These are phyloP conservation scores for Stygiomarasmius scandens DNA, from an alignment of 1,284 basidiomycete species.

Conservation along the genomic window DNA sequence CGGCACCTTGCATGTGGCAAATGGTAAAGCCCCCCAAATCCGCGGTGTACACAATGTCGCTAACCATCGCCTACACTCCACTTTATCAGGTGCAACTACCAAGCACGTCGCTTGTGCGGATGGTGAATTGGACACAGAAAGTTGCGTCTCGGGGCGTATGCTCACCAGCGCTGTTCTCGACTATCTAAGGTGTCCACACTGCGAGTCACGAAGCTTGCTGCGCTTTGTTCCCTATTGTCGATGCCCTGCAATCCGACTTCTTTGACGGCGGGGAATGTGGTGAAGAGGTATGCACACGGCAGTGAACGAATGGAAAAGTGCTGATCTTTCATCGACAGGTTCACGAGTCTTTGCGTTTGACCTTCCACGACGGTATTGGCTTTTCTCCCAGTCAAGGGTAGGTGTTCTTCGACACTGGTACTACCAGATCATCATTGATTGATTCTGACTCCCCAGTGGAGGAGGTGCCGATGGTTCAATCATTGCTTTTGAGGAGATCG, in stretches of 20 bases:
- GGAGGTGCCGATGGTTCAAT: slow-evolving; percentile 47
- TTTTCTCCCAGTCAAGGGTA: slow-evolving; percentile 33
- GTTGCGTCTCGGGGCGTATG: too few relatives aligned
- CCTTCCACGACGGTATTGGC: slow-evolving; percentile 50
- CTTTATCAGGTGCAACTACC: slow-evolving; percentile 18
- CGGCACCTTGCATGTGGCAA: too few relatives aligned
- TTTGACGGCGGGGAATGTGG: slow-evolving; percentile 41
- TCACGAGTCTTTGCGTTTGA: slow-evolving; percentile 44
- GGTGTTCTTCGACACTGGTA: background rate
- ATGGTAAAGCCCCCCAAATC: too few relatives aligned
- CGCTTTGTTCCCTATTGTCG: slow-evolving; percentile 36
- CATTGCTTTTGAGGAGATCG: slow-evolving; percentile 36
- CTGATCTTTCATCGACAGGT: too few relatives aligned
- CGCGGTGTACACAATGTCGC: too few relatives aligned
- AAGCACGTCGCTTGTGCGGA: slow-evolving; percentile 21
- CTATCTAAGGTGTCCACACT: slow-evolving; percentile 6
- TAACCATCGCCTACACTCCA: background rate
- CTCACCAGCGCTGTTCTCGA: too few relatives aligned
- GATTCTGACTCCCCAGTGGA: too few relatives aligned
- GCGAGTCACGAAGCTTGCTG: slow-evolving; percentile 38
- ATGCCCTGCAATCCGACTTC: slow-evolving; percentile 39
- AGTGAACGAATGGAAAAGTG: too few relatives aligned
- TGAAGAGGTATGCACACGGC: slow-evolving; percentile 35
- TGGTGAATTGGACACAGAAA: too few relatives aligned
- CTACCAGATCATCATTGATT: too few relatives aligned